Evolutionary conservation across 1,284 basidiomycete species (phyloP).

Genomic region (Ustilago sp.): DNA sequence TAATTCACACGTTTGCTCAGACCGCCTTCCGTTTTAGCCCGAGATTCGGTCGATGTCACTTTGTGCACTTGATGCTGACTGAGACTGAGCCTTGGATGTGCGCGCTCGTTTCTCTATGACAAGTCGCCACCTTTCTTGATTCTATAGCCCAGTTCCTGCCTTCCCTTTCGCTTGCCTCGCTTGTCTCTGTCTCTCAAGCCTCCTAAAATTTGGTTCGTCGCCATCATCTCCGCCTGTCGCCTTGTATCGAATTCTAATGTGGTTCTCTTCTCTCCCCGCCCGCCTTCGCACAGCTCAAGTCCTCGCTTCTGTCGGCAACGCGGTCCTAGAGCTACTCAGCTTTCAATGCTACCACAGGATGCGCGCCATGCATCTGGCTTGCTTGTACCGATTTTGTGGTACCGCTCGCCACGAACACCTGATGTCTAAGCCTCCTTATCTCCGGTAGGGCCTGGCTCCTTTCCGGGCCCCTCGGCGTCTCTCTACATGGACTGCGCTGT

Average conservation of each 20-base stretch:
- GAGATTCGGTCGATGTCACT: not conserved
- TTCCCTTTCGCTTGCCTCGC: not conserved
- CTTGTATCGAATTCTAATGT: not conserved
- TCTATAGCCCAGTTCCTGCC: conserved; percentile 5
- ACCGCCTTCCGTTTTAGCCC: conserved; percentile 8
- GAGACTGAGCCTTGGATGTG: not conserved
- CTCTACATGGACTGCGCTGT: conserved; percentile 13
- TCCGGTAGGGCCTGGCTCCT: conserved; percentile 32
- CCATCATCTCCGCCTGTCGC: conserved; percentile 16
- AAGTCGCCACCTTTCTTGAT: not conserved
- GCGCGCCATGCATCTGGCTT: not conserved
- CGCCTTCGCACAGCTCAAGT: not conserved
- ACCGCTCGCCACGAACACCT: conserved; percentile 27
- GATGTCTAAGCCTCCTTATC: conserved; percentile 12
- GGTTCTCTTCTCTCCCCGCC: not conserved
- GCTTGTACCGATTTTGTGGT: conserved; percentile 29
- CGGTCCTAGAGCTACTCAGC: conserved; percentile 10
- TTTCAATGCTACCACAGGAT: not conserved
- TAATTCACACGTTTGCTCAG: not conserved
- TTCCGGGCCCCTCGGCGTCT: conserved; percentile 26
- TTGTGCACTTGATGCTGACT: not conserved
- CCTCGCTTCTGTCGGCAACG: conserved; percentile 4
- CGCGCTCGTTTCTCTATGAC: not conserved
- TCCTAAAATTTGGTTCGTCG: conserved; percentile 19
- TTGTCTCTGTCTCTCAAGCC: not conserved